Conservation (phyloP, 2,329 filamentous ascomycete species). For the Akanthomyces muscarius region DNA sequence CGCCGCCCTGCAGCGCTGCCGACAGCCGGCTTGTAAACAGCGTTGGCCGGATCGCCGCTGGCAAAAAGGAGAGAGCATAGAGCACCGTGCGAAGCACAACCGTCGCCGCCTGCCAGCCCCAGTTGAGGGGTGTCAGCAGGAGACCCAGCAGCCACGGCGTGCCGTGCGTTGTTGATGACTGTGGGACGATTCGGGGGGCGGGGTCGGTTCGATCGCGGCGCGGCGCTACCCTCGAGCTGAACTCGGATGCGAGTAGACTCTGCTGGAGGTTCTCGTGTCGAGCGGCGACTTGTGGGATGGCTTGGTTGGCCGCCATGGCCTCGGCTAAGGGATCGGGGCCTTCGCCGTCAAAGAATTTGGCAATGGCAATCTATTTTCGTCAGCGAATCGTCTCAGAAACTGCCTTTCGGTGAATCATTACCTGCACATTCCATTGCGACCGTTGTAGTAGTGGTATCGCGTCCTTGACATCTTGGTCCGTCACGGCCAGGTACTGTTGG, state of each 20-base stretch:
- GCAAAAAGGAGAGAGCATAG: conserved; percentile 77
- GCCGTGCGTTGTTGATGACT: conserved; percentile 62
- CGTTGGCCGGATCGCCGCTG: conserved; percentile 56
- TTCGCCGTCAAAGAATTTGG: conserved; percentile 97
- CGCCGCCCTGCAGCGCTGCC: conserved; percentile 55
- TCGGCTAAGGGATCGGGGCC: conserved; percentile 76
- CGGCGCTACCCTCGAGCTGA: conserved; percentile 24
- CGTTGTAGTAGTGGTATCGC: conserved; percentile 76
- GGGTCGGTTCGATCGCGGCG: conserved; percentile 46
- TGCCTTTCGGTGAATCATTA: conserved; percentile 30
- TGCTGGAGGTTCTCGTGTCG: conserved; percentile 73
- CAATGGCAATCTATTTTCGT: conserved; percentile 74
- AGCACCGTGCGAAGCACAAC: conserved; percentile 68
- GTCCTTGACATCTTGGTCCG: conserved; percentile 71
- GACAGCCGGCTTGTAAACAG: conserved; percentile 51
- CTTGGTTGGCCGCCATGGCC: conserved; percentile 57
- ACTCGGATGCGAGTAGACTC: conserved; percentile 40
- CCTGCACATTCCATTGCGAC: conserved; percentile 95
- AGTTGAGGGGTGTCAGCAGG: conserved; percentile 74
- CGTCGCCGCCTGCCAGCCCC: conserved; percentile 69
- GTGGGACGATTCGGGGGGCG: conserved; percentile 83
- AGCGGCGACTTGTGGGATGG: conserved; percentile 57
- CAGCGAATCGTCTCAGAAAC: neutral
- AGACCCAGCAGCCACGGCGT: conserved; percentile 74
- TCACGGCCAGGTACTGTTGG: conserved; percentile 84